These are phyloP conservation scores for Straminergon stramineum DNA, from an alignment of 225 moss, liverwort and hornwort species.

Conservation along the genomic window DNA sequence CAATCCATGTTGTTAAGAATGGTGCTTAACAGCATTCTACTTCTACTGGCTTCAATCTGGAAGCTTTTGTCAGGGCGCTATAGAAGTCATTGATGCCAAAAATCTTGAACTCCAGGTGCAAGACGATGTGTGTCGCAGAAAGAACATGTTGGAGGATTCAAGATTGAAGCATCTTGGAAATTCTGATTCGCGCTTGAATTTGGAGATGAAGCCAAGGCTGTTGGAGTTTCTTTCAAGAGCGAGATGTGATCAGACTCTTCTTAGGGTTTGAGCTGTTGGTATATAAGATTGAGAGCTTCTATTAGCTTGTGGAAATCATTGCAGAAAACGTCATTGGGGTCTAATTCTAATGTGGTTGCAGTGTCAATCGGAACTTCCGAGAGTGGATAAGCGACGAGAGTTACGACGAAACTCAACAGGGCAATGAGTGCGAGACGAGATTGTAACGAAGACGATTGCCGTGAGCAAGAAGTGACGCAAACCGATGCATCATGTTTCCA, in stretches of 20 bases:
- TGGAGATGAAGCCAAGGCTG: not conserved
- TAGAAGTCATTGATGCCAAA: no score
- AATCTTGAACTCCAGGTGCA: no score
- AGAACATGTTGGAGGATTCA: not conserved
- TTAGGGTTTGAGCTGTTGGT: not conserved
- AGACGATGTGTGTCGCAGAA: no score
- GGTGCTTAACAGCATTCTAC: no score
- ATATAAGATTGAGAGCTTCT: not conserved
- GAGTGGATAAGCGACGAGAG: not conserved
- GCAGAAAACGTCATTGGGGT: not conserved
- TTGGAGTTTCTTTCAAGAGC: not conserved
- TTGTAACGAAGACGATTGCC: not conserved
- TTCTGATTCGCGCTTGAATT: not conserved
- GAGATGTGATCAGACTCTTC: not conserved
- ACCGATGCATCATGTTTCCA: not conserved
- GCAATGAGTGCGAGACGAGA: not conserved
- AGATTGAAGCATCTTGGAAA: not conserved
- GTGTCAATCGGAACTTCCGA: not conserved
- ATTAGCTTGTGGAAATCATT: no score
- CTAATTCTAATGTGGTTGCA: not conserved
- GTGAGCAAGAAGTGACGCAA: slow-evolving; percentile 5
- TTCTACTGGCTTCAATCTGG: no score
- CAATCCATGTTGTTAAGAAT: no score
- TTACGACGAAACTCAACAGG: not conserved
- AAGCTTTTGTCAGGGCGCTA: no score